Evolutionary conservation across 2,329 filamentous ascomycete species (phyloP).

Genomic region (Penicillium sp.): DNA sequence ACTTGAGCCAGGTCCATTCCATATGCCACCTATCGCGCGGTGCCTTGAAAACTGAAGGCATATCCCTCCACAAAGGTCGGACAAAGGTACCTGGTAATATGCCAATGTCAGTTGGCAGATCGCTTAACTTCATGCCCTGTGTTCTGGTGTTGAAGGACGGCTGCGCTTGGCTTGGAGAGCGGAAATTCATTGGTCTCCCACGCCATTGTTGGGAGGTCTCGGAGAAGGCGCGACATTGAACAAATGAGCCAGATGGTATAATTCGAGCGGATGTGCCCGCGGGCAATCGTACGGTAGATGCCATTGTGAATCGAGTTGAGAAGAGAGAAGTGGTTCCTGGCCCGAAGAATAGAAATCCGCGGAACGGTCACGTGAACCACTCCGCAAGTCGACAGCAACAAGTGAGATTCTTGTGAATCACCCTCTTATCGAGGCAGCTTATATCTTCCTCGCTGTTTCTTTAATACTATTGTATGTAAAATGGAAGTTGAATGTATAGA

Average conservation of each 20-base stretch:
- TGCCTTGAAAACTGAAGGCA: conserved; percentile 41
- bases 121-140: conserved; percentile 30
- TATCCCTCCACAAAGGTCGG: conserved; percentile 38
- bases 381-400: conserved; percentile 15
- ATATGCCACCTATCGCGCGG: conserved; percentile 37
- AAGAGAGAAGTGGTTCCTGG: conserved; percentile 8
- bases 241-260: conserved; percentile 16
- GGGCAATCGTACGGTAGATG: conserved; percentile 29
- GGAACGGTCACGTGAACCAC: conserved; percentile 22
- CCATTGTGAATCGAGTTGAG: conserved; percentile 29
- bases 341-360: conserved; percentile 24
- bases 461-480: background rate
- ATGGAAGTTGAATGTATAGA: background rate
- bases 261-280: conserved; percentile 22
- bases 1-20: conserved; percentile 43
- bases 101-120: conserved; percentile 46
- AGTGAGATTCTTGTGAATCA: background rate
- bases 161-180: conserved; percentile 18
- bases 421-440: background rate
- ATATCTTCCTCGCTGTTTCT: background rate
- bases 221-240: conserved; percentile 38
- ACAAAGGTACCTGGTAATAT: conserved; percentile 46
- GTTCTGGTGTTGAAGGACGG: conserved; percentile 40
- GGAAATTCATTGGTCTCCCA: conserved; percentile 18
- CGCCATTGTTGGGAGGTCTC: conserved; percentile 28